A percentile compares a stretch with the other conserved stretches of the same genome.
Conservation (phyloP, 1,284 basidiomycete species). For the Coniophora puteana region DNA sequence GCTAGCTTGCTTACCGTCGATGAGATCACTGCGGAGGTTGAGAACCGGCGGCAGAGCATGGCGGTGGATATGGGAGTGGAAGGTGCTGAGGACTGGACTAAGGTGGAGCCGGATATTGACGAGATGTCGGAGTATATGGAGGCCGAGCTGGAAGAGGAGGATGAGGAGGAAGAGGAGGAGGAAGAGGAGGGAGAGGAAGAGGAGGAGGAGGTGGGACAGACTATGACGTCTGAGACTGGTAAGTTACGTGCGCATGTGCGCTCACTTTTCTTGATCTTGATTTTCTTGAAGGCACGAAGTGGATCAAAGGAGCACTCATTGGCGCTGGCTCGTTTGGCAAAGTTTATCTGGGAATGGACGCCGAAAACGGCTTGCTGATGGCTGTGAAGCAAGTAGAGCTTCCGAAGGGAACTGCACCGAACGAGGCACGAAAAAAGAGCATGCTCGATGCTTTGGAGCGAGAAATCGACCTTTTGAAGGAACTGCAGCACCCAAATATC, state of each 20-base stretch:
- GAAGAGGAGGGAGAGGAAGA: constrained; percentile 46
- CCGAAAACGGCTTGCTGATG: constrained; percentile 91
- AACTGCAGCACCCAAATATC: constrained; percentile 94
- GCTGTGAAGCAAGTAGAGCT: constrained; percentile 99
- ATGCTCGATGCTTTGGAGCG: constrained; percentile 95
- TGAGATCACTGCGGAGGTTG: constrained; percentile 96
- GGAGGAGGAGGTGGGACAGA: constrained; percentile 48
- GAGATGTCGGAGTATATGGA: constrained; percentile 42
- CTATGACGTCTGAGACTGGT: constrained; percentile 67
- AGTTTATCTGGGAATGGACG: constrained; percentile 97
- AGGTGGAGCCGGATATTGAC: constrained; percentile 47
- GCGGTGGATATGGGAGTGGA: constrained; percentile 40
- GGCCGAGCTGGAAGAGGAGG: constrained; percentile 41
- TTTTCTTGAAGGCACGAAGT: constrained; percentile 72
- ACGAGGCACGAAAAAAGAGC: constrained; percentile 90
- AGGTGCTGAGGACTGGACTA: constrained; percentile 67
- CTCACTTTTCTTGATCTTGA: constrained; percentile 1
- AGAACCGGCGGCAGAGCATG: constrained; percentile 68
- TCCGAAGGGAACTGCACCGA: constrained; percentile 80
- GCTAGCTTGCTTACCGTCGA: constrained; percentile 94
- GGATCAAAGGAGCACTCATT: constrained; percentile 98
- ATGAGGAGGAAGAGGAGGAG: constrained; percentile 36
- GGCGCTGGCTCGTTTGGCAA: constrained; percentile 96
- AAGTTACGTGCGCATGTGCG: constrained; percentile 16
- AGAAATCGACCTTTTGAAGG: constrained; percentile 95